Percentiles rank a stretch among this genome's conserved stretches.
phyloP scores from a whole-genome alignment of 73 alveolate genomes.

The Breviolum minutum region DNA sequence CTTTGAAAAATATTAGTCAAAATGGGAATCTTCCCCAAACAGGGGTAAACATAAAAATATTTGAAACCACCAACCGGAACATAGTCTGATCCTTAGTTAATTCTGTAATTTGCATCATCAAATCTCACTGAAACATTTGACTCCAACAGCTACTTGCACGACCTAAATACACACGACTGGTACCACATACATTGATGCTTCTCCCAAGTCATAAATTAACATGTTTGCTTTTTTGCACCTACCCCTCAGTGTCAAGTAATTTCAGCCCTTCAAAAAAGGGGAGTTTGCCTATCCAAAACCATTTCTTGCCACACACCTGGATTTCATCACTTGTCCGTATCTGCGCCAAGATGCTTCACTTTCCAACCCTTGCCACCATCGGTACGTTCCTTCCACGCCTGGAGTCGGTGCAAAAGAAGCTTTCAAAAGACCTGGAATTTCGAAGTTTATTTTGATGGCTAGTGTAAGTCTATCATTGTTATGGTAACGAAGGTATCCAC shows the following conservation, averaged over 20 bases:
- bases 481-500: too few species aligned
- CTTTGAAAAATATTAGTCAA: background rate
- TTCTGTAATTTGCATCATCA: too few species aligned
- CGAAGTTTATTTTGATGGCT: too few species aligned
- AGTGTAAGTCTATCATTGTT: too few species aligned
- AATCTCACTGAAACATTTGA: too few species aligned
- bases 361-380: conserved; percentile 66
- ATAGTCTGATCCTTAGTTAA: too few species aligned
- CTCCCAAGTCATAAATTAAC: background rate
- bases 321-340: background rate
- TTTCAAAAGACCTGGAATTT: background rate
- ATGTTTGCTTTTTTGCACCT: background rate
- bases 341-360: conserved; percentile 17
- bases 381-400: conserved; percentile 32
- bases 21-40: too few species aligned
- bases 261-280: background rate
- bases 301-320: background rate
- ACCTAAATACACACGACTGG: too few species aligned
- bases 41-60: too few species aligned
- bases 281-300: background rate
- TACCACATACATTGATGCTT: too few species aligned
- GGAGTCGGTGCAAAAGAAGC: background rate
- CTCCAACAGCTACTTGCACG: too few species aligned
- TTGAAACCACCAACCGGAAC: too few species aligned
- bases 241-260: background rate